These are phyloP conservation scores for Petunia hybrid DNA, from an alignment of 305 asterid species.

Conservation along the genomic window DNA sequence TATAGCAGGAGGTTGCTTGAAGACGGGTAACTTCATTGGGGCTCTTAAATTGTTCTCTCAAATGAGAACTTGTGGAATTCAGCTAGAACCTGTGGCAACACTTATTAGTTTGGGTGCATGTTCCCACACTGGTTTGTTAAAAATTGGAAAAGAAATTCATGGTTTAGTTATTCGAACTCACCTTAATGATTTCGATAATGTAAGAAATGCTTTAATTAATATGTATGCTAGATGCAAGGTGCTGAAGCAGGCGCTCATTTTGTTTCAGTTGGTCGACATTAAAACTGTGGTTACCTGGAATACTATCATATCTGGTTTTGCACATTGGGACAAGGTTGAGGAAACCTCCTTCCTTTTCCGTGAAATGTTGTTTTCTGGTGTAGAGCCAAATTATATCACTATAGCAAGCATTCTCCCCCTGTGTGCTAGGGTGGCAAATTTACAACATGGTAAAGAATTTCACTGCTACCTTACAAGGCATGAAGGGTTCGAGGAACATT, in stretches of 20 bases:
- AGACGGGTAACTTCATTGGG: constrained; percentile 55
- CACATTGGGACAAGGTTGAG: constrained; percentile 64
- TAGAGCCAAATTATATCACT: constrained; percentile 72
- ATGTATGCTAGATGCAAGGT: constrained; percentile 80
- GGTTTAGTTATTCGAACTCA: constrained; percentile 68
- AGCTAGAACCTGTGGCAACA: constrained; percentile 74
- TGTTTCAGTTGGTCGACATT: constrained; percentile 59
- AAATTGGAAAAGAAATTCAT: constrained; percentile 74
- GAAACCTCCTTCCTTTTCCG: constrained; percentile 71
- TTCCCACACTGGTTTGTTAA: constrained; percentile 65
- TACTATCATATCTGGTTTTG: constrained; percentile 77
- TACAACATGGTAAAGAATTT: constrained; percentile 81
- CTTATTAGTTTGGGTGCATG: constrained; percentile 77
- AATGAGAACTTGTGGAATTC: constrained; percentile 51
- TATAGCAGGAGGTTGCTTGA: constrained; percentile 74
- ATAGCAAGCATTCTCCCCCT: constrained; percentile 82
- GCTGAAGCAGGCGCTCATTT: constrained; percentile 58
- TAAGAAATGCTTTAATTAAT: constrained; percentile 67
- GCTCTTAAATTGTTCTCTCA: constrained; percentile 65
- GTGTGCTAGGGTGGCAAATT: constrained; percentile 81
- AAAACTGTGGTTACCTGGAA: constrained; percentile 74
- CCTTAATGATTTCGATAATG: constrained; percentile 56
- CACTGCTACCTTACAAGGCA: constrained; percentile 71
- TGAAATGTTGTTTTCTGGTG: constrained; percentile 61
- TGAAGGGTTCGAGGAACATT: constrained; percentile 54